Percentiles rank a stretch among this genome's conserved stretches.
These are phyloP conservation scores for Lotus japonicus DNA, from an alignment of 306 rosid genomes.

Conservation along the genomic window DNA sequence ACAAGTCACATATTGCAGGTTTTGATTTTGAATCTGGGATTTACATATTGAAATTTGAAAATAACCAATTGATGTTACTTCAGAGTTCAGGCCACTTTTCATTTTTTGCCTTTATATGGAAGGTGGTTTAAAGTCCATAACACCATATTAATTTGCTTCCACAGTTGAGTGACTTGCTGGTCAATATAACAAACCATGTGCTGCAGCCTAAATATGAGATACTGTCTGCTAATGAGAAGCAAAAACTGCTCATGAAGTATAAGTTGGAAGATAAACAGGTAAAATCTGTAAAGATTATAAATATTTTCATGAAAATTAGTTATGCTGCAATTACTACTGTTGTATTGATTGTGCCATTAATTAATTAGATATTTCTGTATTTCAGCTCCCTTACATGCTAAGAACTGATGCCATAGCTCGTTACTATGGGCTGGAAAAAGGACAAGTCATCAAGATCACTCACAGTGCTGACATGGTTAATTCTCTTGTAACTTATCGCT, in stretches of 20 bases:
- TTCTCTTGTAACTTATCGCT: slow-evolving; percentile 26
- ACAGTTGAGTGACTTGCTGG: slow-evolving; percentile 42
- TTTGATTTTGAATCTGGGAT: background rate
- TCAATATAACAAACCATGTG: slow-evolving; percentile 39
- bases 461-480: slow-evolving; percentile 19
- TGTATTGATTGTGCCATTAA: background rate
- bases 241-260: slow-evolving; percentile 26
- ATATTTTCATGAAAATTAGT: background rate
- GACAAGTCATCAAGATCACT: slow-evolving; percentile 38
- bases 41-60: background rate
- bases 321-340: background rate
- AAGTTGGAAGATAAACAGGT: slow-evolving; percentile 43
- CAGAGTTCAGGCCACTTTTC: background rate
- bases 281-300: background rate
- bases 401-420: slow-evolving; percentile 36
- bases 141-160: background rate
- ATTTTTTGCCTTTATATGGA: background rate
- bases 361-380: background rate
- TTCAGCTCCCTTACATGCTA: slow-evolving; percentile 42
- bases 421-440: slow-evolving; percentile 39
- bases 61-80: background rate
- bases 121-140: background rate
- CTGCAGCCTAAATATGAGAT: slow-evolving; percentile 40
- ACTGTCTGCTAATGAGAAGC: slow-evolving; percentile 33
- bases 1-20: background rate